Evolutionary conservation across 306 rosid genomes (phyloP).

Genomic region (Boehmeria nivea): DNA sequence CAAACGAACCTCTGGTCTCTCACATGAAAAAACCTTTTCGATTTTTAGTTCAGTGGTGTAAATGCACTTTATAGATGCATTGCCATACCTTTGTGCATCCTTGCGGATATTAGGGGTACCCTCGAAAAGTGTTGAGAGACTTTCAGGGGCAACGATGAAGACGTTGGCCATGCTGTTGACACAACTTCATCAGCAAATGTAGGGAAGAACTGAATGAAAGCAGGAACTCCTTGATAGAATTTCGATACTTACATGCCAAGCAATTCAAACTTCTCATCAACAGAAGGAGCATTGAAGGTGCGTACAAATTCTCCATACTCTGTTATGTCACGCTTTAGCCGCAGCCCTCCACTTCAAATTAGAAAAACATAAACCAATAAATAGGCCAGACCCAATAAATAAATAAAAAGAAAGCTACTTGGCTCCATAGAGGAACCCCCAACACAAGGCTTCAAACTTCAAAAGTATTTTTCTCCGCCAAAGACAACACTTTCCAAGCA

Average conservation of each 20-base stretch:
- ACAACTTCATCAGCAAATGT: slow-evolving; percentile 24
- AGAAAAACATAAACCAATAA: slow-evolving; percentile 13
- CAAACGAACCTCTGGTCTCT: no score
- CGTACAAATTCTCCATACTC: slow-evolving; percentile 97
- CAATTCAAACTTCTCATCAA: slow-evolving; percentile 91
- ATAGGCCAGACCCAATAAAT: neutral
- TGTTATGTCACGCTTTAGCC: slow-evolving; percentile 98
- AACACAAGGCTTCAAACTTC: no score
- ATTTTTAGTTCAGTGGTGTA: no score
- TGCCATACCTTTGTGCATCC: slow-evolving; percentile 76
- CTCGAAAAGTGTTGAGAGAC: slow-evolving; percentile 86
- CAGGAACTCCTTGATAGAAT: slow-evolving; percentile 3
- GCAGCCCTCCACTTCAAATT: slow-evolving; percentile 73
- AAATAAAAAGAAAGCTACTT: no score
- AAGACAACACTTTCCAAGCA: no score
- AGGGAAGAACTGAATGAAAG: slow-evolving; percentile 6
- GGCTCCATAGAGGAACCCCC: no score
- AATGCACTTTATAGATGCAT: no score
- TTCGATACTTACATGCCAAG: slow-evolving; percentile 80
- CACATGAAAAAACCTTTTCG: no score
- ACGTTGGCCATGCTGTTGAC: slow-evolving; percentile 88
- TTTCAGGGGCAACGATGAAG: slow-evolving; percentile 98
- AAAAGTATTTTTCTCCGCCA: no score
- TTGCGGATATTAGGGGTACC: slow-evolving; percentile 97
- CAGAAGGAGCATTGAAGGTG: slow-evolving; percentile 81